phyloP scores from a whole-genome alignment of 208 protist species.

The Acanthamoeba royreba region DNA sequence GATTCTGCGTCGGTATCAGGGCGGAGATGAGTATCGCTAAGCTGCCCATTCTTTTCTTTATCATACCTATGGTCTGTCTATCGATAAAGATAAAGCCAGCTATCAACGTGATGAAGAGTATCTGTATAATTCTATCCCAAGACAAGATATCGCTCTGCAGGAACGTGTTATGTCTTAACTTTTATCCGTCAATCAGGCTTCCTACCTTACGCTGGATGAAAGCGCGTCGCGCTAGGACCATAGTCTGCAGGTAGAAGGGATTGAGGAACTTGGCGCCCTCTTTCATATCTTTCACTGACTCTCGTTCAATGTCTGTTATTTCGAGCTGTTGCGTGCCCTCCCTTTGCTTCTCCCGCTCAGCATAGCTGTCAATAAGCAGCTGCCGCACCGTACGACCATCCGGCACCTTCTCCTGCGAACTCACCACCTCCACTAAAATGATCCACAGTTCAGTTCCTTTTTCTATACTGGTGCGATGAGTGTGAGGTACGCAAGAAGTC shows the following conservation, averaged over 20 bases:
- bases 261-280: neutral
- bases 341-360: neutral
- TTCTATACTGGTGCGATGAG: neutral
- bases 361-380: constrained; percentile 14
- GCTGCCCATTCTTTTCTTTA: too few relatives aligned
- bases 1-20: neutral
- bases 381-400: constrained; percentile 30
- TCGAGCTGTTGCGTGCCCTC: neutral
- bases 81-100: constrained; percentile 51
- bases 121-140: constrained; percentile 52
- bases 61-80: neutral
- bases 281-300: neutral
- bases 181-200: neutral
- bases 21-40: too few relatives aligned
- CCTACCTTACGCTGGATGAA: neutral
- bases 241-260: constrained; percentile 5
- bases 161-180: neutral
- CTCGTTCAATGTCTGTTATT: neutral
- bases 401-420: neutral
- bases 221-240: constrained; percentile 40
- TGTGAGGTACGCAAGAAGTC: neutral
- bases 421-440: constrained; percentile 35
- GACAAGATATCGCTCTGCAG: neutral
- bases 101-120: constrained; percentile 40
- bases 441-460: neutral